Conservation (phyloP, 2,329 filamentous ascomycete genomes). For the Aspergillus transmontanensis region DNA sequence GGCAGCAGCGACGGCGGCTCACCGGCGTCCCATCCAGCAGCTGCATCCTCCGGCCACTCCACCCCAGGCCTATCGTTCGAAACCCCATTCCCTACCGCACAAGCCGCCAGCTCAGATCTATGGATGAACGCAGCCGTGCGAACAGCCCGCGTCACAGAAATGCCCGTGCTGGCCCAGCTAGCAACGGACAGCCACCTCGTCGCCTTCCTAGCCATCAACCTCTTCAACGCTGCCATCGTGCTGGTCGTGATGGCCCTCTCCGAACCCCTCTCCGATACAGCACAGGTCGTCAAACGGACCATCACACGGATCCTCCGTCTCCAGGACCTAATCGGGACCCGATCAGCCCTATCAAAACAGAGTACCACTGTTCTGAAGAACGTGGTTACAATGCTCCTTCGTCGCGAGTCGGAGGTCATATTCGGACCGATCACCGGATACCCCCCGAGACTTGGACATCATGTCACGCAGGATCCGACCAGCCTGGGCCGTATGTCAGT, state of each 20-base stretch:
- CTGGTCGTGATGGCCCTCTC: constrained; percentile 47
- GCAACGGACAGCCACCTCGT: constrained; percentile 48
- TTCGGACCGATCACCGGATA: constrained; percentile 22
- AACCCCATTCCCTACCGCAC: constrained; percentile 1
- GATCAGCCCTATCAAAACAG: constrained; percentile 40
- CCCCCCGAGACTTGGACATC: background rate
- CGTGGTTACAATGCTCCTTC: constrained; percentile 27
- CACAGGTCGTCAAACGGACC: constrained; percentile 47
- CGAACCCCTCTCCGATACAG: constrained; percentile 45
- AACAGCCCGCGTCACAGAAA: constrained; percentile 41
- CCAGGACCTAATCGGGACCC: constrained; percentile 39
- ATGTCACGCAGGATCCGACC: background rate
- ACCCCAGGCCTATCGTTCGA: constrained; percentile 7
- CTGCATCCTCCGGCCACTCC: background rate
- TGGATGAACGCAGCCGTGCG: constrained; percentile 42
- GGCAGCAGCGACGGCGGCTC: constrained; percentile 3
- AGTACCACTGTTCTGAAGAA: constrained; percentile 29
- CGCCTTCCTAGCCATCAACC: constrained; percentile 49
- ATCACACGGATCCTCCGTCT: constrained; percentile 47
- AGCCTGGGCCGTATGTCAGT: constrained; percentile 20
- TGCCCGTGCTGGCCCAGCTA: constrained; percentile 35
- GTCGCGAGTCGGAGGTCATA: constrained; percentile 28
- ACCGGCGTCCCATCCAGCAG: background rate
- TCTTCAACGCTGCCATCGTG: constrained; percentile 50
- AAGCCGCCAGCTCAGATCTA: constrained; percentile 19